phyloP scores from a whole-genome alignment of 2,329 filamentous ascomycete species.

The Aphanocladium album region DNA sequence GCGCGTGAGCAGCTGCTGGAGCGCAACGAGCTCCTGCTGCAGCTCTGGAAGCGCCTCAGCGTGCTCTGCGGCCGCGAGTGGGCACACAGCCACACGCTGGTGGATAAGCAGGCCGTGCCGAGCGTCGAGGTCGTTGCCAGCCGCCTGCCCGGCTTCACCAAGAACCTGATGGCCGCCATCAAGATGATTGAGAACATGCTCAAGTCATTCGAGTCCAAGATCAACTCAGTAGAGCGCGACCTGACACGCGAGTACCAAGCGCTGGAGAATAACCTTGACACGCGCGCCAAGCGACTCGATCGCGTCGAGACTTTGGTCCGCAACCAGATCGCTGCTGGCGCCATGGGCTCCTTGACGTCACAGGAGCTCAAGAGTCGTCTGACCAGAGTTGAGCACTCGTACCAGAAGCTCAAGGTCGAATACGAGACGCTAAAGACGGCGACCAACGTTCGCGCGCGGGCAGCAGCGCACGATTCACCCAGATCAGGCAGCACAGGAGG shows the following conservation, averaged over 20 bases:
- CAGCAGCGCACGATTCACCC: conserved; percentile 33
- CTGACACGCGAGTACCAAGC: conserved; percentile 87
- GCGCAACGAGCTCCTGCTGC: conserved; percentile 79
- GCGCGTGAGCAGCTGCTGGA: conserved; percentile 85
- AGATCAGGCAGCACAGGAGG: conserved; percentile 32
- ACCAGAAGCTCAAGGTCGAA: conserved; percentile 59
- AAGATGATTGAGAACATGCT: conserved; percentile 83
- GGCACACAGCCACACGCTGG: conserved; percentile 81
- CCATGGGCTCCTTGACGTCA: conserved; percentile 41
- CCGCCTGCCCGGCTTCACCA: conserved; percentile 81
- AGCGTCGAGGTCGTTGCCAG: conserved; percentile 80
- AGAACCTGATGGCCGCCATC: conserved; percentile 80
- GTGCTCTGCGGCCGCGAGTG: conserved; percentile 85
- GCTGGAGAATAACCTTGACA: conserved; percentile 74
- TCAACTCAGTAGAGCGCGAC: conserved; percentile 81
- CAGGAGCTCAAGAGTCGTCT: conserved; percentile 43
- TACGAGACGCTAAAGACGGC: conserved; percentile 64
- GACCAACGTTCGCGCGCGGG: conserved; percentile 51
- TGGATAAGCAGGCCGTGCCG: conserved; percentile 78
- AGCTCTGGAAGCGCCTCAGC: conserved; percentile 86
- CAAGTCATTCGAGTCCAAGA: conserved; percentile 69
- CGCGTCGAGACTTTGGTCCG: conserved; percentile 75
- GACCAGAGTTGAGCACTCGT: conserved; percentile 54
- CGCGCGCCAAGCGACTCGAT: conserved; percentile 79
- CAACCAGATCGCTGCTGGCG: conserved; percentile 53